A percentile compares a stretch with the other conserved stretches of the same genome.
phyloP scores from a whole-genome alignment of 2,329 filamentous ascomycete species.

The Penicillium decumbens region DNA sequence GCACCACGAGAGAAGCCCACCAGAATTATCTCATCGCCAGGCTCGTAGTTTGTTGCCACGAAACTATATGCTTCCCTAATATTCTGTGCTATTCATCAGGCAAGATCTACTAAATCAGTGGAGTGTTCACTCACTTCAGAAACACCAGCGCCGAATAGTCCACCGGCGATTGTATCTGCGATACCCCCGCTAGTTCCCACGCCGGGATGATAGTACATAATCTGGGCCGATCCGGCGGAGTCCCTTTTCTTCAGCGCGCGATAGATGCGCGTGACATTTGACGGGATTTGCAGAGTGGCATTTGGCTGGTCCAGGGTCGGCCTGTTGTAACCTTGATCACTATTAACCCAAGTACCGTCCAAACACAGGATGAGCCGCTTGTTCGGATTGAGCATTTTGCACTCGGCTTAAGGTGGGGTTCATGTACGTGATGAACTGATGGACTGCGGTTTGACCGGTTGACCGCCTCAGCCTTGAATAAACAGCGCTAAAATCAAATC shows the following conservation, averaged over 20 bases:
- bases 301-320: conserved; percentile 14
- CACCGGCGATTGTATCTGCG: conserved; percentile 13
- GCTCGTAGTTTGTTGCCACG: conserved; percentile 32
- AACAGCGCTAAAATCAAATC: background rate
- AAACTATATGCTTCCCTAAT: conserved; percentile 25
- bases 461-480: background rate
- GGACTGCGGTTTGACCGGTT: background rate
- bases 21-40: conserved; percentile 37
- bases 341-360: conserved; percentile 21
- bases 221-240: conserved; percentile 11
- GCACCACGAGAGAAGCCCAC: conserved; percentile 38
- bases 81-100: conserved; percentile 6
- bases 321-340: conserved; percentile 16
- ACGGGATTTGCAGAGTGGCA: conserved; percentile 12
- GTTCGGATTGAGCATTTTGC: conserved; percentile 8
- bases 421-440: background rate
- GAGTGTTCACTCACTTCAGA: conserved; percentile 11
- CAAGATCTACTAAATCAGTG: background rate
- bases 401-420: background rate
- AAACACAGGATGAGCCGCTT: conserved; percentile 18
- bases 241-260: conserved; percentile 14
- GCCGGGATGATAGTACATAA: conserved; percentile 18
- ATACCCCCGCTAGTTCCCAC: conserved; percentile 15
- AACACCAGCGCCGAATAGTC: conserved; percentile 16
- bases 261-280: conserved; percentile 19